Conservation (phyloP, 2,329 filamentous ascomycete species). For the Sporothrix mexicana region DNA sequence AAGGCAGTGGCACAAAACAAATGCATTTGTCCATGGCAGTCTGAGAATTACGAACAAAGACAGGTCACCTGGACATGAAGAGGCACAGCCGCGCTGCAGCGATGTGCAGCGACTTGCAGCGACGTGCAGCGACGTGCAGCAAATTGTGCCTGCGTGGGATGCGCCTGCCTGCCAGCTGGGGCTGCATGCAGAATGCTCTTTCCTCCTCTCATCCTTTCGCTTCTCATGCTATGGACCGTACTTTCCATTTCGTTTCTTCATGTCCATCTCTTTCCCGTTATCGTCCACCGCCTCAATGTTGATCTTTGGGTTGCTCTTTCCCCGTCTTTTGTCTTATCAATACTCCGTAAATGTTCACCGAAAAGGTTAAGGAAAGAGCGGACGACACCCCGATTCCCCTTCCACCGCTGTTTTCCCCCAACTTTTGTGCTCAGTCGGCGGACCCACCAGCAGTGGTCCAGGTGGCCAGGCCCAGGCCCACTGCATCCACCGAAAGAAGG, state of each 20-base stretch:
- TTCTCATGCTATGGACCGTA: not conserved
- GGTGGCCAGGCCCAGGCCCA: not conserved
- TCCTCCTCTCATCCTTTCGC: not conserved
- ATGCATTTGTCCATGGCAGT: not conserved
- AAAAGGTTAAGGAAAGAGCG: conserved; percentile 11
- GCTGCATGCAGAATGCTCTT: not conserved
- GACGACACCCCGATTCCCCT: conserved; percentile 21
- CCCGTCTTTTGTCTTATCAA: conserved; percentile 12
- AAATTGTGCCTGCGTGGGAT: conserved; percentile 8
- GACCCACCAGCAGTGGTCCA: conserved; percentile 1
- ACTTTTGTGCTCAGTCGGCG: not conserved
- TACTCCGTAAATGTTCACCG: conserved; percentile 1
- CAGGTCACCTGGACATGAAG: not conserved
- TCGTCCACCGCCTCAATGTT: not conserved
- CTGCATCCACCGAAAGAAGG: not conserved
- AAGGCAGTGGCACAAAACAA: not conserved
- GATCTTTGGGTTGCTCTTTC: conserved; percentile 2
- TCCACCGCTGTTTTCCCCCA: conserved; percentile 13
- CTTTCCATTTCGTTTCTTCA: not conserved
- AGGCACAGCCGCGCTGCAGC: conserved; percentile 11
- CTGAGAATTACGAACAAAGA: not conserved
- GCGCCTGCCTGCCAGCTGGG: not conserved
- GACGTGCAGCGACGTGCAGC: conserved; percentile 15
- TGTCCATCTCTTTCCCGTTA: conserved; percentile 8
- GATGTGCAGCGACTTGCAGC: conserved; percentile 7